Base-by-base conservation (phyloP, 192 early-diverging fungal species). In the Mortierella antarctica region DNA sequence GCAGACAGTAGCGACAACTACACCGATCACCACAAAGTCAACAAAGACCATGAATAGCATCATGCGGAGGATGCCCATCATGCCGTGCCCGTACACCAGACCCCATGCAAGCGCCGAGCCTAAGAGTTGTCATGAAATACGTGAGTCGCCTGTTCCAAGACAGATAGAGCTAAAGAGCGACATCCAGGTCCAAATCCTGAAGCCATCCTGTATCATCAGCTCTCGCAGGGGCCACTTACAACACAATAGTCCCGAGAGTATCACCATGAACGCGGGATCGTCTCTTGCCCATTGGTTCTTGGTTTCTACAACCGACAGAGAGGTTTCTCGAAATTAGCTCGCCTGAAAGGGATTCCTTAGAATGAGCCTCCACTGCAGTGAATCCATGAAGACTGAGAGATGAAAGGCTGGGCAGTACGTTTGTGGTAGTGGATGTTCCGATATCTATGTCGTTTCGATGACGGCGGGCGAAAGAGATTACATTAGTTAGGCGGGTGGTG, bases 201-300 rank as follows among this genome's bases (percentile, higher is more conserved):
- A 47, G 8, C 41, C 44, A 48, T 55, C 13, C 31, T 31, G 31
- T 31, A 31, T 31, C 66, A 55, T 20, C n/a, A 59, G 17, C 46
- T 40, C 57, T 18, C 56, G 20, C 31, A 21, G 21, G 21, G 23
- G 62, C 39, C 12, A 82, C 88, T 83, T 88, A 93, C 93, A 65
- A 15, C 84, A 82, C 15, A 98, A 86, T 18, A 88, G 85, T 23
- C 86, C 70, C 23, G 89, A 87, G 46, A 95, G 83, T 23, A 98
- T 71, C 13, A 96, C 90, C 48, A 97, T 83, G 72, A 98, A 98
- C 17, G 96, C 96, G 23, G 97, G 96, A 85, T 99, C 97, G 80
- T 99, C 97, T 65, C 97, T 73, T 46, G 96, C 95, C 96, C 96
- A 99, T 71, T 97, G 95, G 83, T 98, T 99, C 78, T 99, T 99